Evolutionary conservation across 176 grass and related monocot species (phyloP).

Genomic region (Bothriochloa decipiens): DNA sequence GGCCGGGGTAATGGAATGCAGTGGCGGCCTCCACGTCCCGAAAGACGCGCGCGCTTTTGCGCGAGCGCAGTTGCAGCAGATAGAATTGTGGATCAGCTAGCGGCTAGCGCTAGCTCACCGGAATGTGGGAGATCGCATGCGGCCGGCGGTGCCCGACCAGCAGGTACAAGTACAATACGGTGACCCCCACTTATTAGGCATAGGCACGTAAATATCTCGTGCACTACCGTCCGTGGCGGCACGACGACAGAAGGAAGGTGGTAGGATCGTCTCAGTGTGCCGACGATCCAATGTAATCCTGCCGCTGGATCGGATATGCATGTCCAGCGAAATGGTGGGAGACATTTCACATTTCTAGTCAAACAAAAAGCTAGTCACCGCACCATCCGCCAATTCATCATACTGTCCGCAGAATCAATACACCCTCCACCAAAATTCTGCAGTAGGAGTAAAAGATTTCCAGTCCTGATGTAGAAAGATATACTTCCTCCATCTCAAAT

Average conservation of each 20-base stretch:
- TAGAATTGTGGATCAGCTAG: no score
- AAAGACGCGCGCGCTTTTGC: background rate
- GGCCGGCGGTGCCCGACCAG: background rate
- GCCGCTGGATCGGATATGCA: constrained; percentile 8
- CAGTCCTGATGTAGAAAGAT: background rate
- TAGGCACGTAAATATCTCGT: background rate
- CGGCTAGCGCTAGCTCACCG: background rate
- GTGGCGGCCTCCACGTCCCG: constrained; percentile 37
- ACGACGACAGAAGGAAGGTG: constrained; percentile 20
- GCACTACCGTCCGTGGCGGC: background rate
- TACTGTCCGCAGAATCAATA: constrained; percentile 3
- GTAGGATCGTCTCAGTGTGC: constrained; percentile 49
- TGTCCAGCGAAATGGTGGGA: constrained; percentile 39
- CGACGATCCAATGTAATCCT: constrained; percentile 19
- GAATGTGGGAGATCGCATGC: background rate
- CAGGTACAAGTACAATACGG: background rate
- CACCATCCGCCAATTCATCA: constrained; percentile 9
- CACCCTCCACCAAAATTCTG: background rate
- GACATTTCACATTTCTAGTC: background rate
- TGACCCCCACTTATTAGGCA: no score
- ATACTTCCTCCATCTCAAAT: no score
- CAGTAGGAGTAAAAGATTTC: background rate
- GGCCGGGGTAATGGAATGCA: constrained; percentile 5
- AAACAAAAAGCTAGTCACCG: constrained; percentile 20
- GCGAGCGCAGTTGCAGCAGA: no score